Evolutionary conservation across 257 asterid species (phyloP), one percentile per base, ranked within the genome.

Genomic region (Jacaranda copaia): DNA sequence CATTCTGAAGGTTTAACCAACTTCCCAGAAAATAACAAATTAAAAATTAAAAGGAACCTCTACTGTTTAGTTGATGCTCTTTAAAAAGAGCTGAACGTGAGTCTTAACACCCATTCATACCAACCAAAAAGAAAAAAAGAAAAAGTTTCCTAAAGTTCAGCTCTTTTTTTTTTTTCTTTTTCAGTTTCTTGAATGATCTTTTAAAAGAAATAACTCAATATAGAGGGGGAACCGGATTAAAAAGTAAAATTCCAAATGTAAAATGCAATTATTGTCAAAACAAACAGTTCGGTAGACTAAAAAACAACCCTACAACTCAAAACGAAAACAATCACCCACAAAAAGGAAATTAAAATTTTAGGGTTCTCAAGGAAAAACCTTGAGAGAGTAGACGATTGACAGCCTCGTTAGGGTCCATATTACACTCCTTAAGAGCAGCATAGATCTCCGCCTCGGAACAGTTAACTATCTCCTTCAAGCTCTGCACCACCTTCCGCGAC

Each of bases 371-470:
- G 66, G 38, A 56, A 70, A 73, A 69, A 94, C 98, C 98, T 90
- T 90, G 98, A 76, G 91, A 85, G 52, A 90, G 91, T 32, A 92
- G 89, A 67, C 97, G 92, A 86, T 79, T 85, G 38, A 92, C 92
- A 20, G 98, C 91, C 83, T 90, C 97, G 84, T 94, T 88, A 63
- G 98, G 98, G 96, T 94, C 94, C 98, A 92, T 94, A 86, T 92
- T 87, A 79, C 98, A 90, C 5, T 94, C 98, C 82, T 89, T 89
- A n/a, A 94, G 97, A 78, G 88, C 82, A 38, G 96, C 93, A 75
- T 94, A 92, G 92, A 94, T 94, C 96, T 94, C 98, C 80, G 86
- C 85, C 19, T 92, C 98, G 4, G 98, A 77, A 72, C 87, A 88
- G 85, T 82, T 91, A 53, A 92, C 96, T 72, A 94, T 89, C 88